phyloP scores from a whole-genome alignment of 768 basidiomycete genomes.

The Hygrophorus pudorinus region DNA sequence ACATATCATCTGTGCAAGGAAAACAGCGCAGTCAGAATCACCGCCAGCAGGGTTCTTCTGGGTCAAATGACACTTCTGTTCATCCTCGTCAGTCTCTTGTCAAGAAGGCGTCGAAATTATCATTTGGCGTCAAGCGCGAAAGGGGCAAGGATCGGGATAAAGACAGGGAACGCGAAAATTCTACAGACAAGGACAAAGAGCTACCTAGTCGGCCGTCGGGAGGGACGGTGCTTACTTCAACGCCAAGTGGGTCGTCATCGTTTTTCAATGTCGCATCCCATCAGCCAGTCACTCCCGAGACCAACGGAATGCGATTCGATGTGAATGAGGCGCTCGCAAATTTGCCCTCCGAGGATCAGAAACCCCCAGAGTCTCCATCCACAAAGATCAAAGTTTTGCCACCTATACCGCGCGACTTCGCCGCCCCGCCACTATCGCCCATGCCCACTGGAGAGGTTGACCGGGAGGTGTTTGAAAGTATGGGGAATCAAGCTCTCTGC shows the following conservation, averaged over 20 bases:
- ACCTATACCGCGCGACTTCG: conserved; percentile 71
- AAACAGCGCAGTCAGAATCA: conserved; percentile 18
- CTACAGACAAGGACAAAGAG: conserved; percentile 30
- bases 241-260: conserved; percentile 70
- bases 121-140: conserved; percentile 53
- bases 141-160: conserved; percentile 43
- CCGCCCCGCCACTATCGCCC: conserved; percentile 35
- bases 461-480: conserved; percentile 58
- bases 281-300: conserved; percentile 14
- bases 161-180: conserved; percentile 26
- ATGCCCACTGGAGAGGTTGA: conserved; percentile 61
- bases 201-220: conserved; percentile 29
- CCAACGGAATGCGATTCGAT: not conserved
- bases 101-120: conserved; percentile 72
- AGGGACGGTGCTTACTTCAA: conserved; percentile 46
- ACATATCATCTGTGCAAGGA: conserved; percentile 62
- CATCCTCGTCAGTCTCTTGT: conserved; percentile 43
- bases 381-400: conserved; percentile 60
- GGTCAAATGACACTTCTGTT: conserved; percentile 36
- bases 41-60: conserved; percentile 33
- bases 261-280: conserved; percentile 76
- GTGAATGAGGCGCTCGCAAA: conserved; percentile 14
- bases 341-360: conserved; percentile 28
- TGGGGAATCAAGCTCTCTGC: conserved; percentile 69
- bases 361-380: conserved; percentile 29